A percentile compares a stretch with the other conserved stretches of the same genome.
Evolutionary conservation across 2,329 filamentous ascomycete genomes (phyloP).

Genomic region (Apiospora koreana): DNA sequence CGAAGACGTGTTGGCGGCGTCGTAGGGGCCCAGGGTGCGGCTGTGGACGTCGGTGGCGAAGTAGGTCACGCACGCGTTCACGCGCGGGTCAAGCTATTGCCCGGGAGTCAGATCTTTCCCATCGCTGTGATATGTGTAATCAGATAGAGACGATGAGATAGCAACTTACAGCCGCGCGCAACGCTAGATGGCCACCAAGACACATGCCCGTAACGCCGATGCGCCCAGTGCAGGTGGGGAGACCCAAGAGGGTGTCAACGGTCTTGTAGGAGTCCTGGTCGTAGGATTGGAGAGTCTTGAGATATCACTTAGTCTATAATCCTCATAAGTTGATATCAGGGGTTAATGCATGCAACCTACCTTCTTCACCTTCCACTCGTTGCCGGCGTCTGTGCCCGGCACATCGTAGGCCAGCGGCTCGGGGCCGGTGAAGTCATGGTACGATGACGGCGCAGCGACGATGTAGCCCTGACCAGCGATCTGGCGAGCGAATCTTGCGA

Average conservation of each 20-base stretch:
- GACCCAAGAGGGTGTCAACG: slow-evolving; percentile 69
- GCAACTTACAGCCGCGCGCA: slow-evolving; percentile 54
- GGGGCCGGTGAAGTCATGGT: slow-evolving; percentile 89
- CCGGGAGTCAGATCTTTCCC: not conserved
- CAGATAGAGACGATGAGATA: not conserved
- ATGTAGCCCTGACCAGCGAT: slow-evolving; percentile 94
- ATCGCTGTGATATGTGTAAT: not conserved
- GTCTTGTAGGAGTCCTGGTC: slow-evolving; percentile 74
- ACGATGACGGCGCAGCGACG: slow-evolving; percentile 84
- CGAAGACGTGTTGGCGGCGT: slow-evolving; percentile 47
- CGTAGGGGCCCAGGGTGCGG: slow-evolving; percentile 68
- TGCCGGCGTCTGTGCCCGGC: slow-evolving; percentile 84
- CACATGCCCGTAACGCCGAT: slow-evolving; percentile 89
- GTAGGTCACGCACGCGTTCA: slow-evolving; percentile 79
- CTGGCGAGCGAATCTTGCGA: slow-evolving; percentile 85
- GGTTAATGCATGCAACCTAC: slow-evolving; percentile 27
- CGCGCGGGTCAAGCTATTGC: slow-evolving; percentile 66
- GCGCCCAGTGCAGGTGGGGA: slow-evolving; percentile 78
- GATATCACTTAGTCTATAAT: slow-evolving; percentile 29
- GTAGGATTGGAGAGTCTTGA: slow-evolving; percentile 77
- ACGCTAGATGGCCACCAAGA: slow-evolving; percentile 82
- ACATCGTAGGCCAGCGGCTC: slow-evolving; percentile 84
- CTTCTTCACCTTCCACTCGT: slow-evolving; percentile 83
- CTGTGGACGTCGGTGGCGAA: slow-evolving; percentile 92
- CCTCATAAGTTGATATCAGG: not conserved